Base-by-base conservation (phyloP, 805 yeast genomes). In the Pichia deserticola region DNA sequence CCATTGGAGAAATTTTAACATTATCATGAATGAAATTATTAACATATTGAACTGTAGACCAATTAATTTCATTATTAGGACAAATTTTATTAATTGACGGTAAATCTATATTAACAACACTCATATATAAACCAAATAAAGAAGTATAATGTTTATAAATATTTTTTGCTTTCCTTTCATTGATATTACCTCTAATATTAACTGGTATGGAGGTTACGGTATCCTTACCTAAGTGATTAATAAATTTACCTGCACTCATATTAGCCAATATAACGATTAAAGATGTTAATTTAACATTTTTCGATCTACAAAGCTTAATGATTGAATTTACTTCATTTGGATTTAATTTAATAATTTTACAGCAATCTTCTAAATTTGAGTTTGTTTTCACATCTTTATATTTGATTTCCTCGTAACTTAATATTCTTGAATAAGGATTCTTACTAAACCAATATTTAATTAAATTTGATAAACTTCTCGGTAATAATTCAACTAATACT, bases 41-140 rank as follows among this genome's bases (percentile, higher is more conserved):
- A 8, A 49, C 33, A 12, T 27, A 46, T 11, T 12, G 33, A 7
- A 46, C 47, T 5, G 49, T 12, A n/a, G 40, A 29, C 56, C 56
- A 51, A 29, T 51, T 30, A 9, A 51, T 29, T 5, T 32, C 30
- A 4, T 32, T 52, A 12, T 45, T 30, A 7, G 44, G 41, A 13
- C 45, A 41, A 5, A 55, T 12, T 27, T 51, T 48, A 4, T 20
- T 20, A 6, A 58, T 48, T 11, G 58, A 44, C 5, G 61, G 60
- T 5, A 57, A n/a, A 6, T 32, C n/a, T 13, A 59, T 9, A 3
- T 35, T 48, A 3, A 53, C 35, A 5, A 20, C 50, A 32, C 60
- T 52, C 49, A 60, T 45, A 38, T 43, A 57, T 20, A 60, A 25
- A 1, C 63, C 61, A 45, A 58, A 52, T 11, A 38, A 35, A 1